Evolutionary conservation across 495 filamentous ascomycete species (phyloP).

Genomic region (Aspergillus ellipticus): DNA sequence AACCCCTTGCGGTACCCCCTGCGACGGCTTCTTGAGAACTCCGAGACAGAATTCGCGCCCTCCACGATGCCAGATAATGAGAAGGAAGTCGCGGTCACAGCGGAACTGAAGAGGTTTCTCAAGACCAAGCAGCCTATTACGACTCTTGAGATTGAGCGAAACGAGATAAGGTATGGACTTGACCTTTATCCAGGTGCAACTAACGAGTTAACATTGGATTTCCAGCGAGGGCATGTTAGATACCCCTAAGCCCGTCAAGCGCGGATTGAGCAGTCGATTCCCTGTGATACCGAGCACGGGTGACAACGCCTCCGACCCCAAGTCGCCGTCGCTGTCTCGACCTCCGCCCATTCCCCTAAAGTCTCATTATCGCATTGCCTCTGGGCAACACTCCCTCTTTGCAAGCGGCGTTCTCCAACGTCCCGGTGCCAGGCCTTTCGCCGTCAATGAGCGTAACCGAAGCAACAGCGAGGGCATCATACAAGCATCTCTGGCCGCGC

Average conservation of each 20-base stretch:
- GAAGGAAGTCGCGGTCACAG: constrained; percentile 65
- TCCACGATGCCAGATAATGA: constrained; percentile 51
- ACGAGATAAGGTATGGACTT: constrained; percentile 57
- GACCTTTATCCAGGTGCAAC: neutral
- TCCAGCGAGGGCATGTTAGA: constrained; percentile 55
- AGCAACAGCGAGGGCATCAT: constrained; percentile 87
- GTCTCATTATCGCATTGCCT: constrained; percentile 75
- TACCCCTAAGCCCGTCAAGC: constrained; percentile 71
- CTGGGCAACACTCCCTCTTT: constrained; percentile 60
- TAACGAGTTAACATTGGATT: constrained; percentile 7
- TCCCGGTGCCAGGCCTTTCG: constrained; percentile 64
- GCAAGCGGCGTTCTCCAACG: constrained; percentile 57
- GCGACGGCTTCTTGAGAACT: constrained; percentile 39
- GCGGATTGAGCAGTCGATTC: constrained; percentile 73
- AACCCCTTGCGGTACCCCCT: constrained; percentile 65
- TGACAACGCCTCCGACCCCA: constrained; percentile 44
- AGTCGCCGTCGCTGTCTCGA: constrained; percentile 62
- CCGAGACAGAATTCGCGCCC: constrained; percentile 40
- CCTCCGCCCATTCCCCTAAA: constrained; percentile 70
- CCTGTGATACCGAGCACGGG: constrained; percentile 70
- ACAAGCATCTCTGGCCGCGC: constrained; percentile 53
- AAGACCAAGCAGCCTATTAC: constrained; percentile 53
- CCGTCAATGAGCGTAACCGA: constrained; percentile 72
- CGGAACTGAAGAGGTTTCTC: constrained; percentile 73
- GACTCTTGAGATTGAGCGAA: constrained; percentile 57